A percentile compares a stretch with the other conserved stretches of the same genome.
These are phyloP conservation scores for Phialophora verrucosa DNA, from an alignment of 2,329 filamentous ascomycete genomes.

Conservation along the genomic window DNA sequence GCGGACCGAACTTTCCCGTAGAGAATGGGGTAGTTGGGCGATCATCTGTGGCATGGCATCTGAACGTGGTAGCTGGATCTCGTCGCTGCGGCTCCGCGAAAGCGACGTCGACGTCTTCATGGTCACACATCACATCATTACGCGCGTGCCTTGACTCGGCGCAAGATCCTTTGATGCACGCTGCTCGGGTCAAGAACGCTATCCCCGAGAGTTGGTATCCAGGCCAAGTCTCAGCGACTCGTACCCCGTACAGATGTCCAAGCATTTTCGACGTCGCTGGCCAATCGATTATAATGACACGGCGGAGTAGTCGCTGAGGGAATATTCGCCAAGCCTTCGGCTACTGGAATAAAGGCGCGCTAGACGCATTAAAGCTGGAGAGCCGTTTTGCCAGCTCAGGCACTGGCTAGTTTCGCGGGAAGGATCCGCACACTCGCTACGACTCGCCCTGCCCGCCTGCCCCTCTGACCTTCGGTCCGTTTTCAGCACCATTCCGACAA, in stretches of 20 bases:
- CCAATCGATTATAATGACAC: background rate
- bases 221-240: background rate
- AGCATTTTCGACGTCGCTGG: background rate
- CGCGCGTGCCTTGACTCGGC: background rate
- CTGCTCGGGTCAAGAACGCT: background rate
- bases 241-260: background rate
- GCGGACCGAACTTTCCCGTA: constrained; percentile 7
- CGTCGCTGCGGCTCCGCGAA: background rate
- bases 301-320: background rate
- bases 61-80: background rate
- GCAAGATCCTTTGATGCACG: background rate
- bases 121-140: background rate
- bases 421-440: background rate
- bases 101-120: background rate
- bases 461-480: background rate
- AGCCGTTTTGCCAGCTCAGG: background rate
- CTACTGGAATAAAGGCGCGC: background rate
- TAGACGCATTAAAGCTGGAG: constrained; percentile 1
- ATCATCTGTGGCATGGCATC: background rate
- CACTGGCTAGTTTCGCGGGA: background rate
- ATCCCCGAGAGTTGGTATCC: background rate
- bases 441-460: background rate
- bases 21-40: constrained; percentile 8
- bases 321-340: constrained; percentile 1
- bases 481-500: background rate